Evolutionary conservation across 192 early-diverging fungal species (phyloP), one percentile per base, ranked within the genome.

Genomic region (Gryganskiella cystojenkinii): DNA sequence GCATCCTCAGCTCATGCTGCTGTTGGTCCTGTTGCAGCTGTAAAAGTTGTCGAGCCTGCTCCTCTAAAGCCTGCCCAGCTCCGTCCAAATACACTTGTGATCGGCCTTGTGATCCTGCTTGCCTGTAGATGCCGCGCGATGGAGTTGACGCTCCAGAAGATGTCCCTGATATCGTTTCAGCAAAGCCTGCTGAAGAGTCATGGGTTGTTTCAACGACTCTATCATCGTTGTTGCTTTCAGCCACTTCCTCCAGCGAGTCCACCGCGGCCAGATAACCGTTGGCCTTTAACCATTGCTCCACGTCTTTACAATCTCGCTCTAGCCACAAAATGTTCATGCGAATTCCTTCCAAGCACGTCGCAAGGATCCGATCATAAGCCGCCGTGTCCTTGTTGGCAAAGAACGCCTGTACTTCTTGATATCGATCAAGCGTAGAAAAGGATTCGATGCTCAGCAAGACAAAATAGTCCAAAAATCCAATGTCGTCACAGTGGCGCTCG

Each of bases 301-400:
- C 74, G 35, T 78, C 67, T 27, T 59, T 67, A 34, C 74, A 63
- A 43, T 78, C 74, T 13, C 74, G 64, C 10, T 67, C 74, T n/a
- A 78, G 42, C 74, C 74, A 78, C 4, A 78, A 27, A 42, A 78
- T 78, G 61, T 85, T 85, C 70, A 84, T 79, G 19, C 89, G 80
- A 70, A 90, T 87, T 37, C 84, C 84, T 53, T 91, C 89, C 42
- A 91, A 72, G 27, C 82, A 83, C 57, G 88, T 87, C 28, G 83
- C 86, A 17, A 91, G 34, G 19, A 86, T 85, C 30, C 86, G 72
- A 56, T 86, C 82, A 64, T 86, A 83, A 37, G 82, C 79, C 24
- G 50, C 70, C 6, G 84, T 86, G 70, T 89, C 85, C 68, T 83
- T 82, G 50, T 63, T 81, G 22, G 84, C 80, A 70, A 91, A 85